Base-by-base conservation (phyloP, 2,329 filamentous ascomycete genomes). In the Didymella keratinophila region DNA sequence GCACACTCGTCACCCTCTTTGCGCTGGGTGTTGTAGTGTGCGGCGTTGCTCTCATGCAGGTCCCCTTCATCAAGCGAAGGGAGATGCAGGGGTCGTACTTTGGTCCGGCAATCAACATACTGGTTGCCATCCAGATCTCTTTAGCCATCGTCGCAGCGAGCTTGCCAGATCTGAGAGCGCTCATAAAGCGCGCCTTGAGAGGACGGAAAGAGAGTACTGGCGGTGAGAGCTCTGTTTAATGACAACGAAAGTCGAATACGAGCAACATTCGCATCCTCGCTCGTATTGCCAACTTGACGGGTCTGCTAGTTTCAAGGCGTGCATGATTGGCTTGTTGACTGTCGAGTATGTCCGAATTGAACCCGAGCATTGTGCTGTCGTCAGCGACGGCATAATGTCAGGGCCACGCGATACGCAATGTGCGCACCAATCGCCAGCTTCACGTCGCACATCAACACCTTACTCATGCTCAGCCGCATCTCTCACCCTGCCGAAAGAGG, bases 141-240 rank as follows among this genome's bases (percentile, higher is more conserved):
- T 54, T 72, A 12, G 69, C 67, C 1, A 71, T 73, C 27, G 51
- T 71, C 9, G 70, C 69, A 1, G 69, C 70, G 7, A 69, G 64
- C 8, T 56, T 71, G 10, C 70, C 69, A 2, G 70, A 73, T 46
- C 21, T 73, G 4, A 62, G 68, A 14, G 70, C 68, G 1, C 44
- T 71, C 23, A 27, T 71, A 16, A 67, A 64, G 20, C 54, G 52
- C 3, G 21, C 27, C 4, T 37, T n/a, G 37, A 11, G 27, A 12
- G 25, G 12, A 23, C 42, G 30, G n/a, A 36, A 55, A 16, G 37
- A n/a, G 16, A 39, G 30, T 18, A 11, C 16, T 18, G 20, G 25
- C 27, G 34, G 61, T 36, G 11, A 69, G 57, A 8, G 57, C 47
- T 41, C 51, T 44, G 18, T 18, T 18, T 47, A 16, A 37, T 18